Evolutionary conservation across 75 land plant species (phyloP).

Genomic region (Picea glauca): DNA sequence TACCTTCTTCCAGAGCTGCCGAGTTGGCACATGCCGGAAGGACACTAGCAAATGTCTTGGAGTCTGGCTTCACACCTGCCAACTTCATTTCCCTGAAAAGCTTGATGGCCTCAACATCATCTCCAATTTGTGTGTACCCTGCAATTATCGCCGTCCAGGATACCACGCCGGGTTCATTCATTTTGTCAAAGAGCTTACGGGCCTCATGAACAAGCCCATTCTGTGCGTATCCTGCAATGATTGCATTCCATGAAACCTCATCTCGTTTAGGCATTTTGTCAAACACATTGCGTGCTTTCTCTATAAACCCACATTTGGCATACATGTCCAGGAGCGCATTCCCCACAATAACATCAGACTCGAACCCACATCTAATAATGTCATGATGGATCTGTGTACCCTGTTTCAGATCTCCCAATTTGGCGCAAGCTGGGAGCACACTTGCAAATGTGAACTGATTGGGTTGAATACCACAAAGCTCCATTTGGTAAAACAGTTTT

Average conservation of each 20-base stretch:
- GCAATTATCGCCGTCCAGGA: constrained; percentile 20
- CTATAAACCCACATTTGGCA: constrained; percentile 20
- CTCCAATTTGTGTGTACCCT: constrained; percentile 5
- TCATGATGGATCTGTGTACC: constrained; percentile 24
- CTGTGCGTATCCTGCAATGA: constrained; percentile 27
- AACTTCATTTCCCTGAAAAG: constrained; percentile 14
- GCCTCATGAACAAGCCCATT: constrained; percentile 6
- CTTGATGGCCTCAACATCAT: background rate
- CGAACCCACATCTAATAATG: constrained; percentile 9
- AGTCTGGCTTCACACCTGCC: constrained; percentile 8
- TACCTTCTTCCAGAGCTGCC: constrained; percentile 5
- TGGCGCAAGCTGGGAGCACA: constrained; percentile 21
- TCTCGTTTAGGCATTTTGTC: constrained; percentile 29
- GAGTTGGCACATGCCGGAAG: background rate
- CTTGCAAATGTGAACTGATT: constrained; percentile 22
- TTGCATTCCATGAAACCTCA: constrained; percentile 29
- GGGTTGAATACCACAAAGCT: constrained; percentile 16
- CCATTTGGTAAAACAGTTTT: constrained; percentile 19
- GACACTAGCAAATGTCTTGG: constrained; percentile 3
- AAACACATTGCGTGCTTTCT: constrained; percentile 21
- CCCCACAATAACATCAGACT: constrained; percentile 4
- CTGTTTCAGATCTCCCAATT: constrained; percentile 6
- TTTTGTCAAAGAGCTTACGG: constrained; percentile 11
- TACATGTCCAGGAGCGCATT: constrained; percentile 31
- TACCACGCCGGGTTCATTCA: constrained; percentile 14